A percentile compares a stretch with the other conserved stretches of the same genome.
Evolutionary conservation across 1,284 basidiomycete species (phyloP).

Genomic region (Rhizoctonia solani): DNA sequence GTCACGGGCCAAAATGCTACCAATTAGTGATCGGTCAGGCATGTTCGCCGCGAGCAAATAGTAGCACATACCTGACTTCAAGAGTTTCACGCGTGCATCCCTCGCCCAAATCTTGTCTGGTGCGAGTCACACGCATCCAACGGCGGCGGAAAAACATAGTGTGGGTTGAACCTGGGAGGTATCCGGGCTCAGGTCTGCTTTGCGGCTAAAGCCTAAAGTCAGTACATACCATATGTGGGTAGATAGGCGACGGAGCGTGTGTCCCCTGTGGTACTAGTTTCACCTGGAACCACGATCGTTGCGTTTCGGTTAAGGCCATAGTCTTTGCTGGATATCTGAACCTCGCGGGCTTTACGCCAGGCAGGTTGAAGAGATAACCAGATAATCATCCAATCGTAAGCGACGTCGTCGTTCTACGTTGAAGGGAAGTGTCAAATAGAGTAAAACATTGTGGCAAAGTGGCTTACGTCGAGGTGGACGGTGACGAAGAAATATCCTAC

Average conservation of each 20-base stretch:
- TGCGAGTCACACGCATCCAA: slow-evolving; percentile 39
- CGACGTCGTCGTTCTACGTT: slow-evolving; percentile 52
- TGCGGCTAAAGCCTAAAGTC: background rate
- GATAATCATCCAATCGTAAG: slow-evolving; percentile 61
- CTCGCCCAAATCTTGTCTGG: slow-evolving; percentile 35
- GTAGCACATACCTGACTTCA: slow-evolving; percentile 40
- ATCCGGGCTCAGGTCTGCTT: background rate
- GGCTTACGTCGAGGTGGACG: slow-evolving; percentile 55
- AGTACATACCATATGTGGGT: slow-evolving; percentile 38
- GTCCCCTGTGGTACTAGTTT: slow-evolving; percentile 46
- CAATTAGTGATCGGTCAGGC: background rate
- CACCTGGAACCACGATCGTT: slow-evolving; percentile 43
- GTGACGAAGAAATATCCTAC: slow-evolving; percentile 64
- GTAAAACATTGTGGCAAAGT: no score
- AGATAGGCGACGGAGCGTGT: slow-evolving; percentile 38
- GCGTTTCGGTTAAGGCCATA: slow-evolving; percentile 30
- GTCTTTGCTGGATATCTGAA: slow-evolving; percentile 50
- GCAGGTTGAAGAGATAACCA: slow-evolving; percentile 62
- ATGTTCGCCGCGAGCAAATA: background rate
- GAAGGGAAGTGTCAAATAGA: background rate
- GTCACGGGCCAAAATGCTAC: slow-evolving; percentile 77
- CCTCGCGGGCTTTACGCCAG: slow-evolving; percentile 55
- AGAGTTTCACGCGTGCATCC: slow-evolving; percentile 38
- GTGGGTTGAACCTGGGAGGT: slow-evolving; percentile 36
- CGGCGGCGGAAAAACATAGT: slow-evolving; percentile 38